Evolutionary conservation across 140 eudicot genomes (phyloP).

Genomic region (Senecio squalidus): DNA sequence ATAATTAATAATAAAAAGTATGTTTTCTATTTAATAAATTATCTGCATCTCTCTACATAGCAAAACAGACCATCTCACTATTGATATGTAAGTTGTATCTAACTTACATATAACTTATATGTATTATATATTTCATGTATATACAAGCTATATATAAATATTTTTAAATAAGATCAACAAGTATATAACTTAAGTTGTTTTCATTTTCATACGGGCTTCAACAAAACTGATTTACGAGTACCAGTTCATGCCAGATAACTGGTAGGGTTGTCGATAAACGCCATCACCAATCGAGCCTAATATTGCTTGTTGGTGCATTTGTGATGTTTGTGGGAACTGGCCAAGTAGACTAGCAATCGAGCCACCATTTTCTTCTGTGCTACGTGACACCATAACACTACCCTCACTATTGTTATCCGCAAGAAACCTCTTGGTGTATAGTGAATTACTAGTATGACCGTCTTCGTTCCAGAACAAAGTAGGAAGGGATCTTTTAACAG

Average conservation of each 20-base stretch:
- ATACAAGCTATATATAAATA: slow-evolving; percentile 21
- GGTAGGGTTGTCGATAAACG: slow-evolving; percentile 45
- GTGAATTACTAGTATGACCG: slow-evolving; percentile 27
- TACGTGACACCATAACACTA: slow-evolving; percentile 14
- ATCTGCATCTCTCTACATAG: slow-evolving; percentile 20
- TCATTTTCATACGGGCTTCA: slow-evolving; percentile 18
- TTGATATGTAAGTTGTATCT: slow-evolving; percentile 7
- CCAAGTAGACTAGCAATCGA: slow-evolving; percentile 36
- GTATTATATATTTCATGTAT: not conserved
- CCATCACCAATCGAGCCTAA: slow-evolving; percentile 58
- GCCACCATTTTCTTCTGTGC: slow-evolving; percentile 25
- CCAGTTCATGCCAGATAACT: slow-evolving; percentile 56
- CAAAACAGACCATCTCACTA: slow-evolving; percentile 15
- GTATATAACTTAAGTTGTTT: slow-evolving; percentile 6
- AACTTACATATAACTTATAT: not conserved
- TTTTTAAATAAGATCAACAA: slow-evolving; percentile 7
- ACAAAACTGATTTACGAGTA: slow-evolving; percentile 36
- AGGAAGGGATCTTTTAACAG: slow-evolving; percentile 36
- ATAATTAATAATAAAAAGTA: not conserved
- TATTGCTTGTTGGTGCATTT: slow-evolving; percentile 47
- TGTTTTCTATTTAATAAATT: slow-evolving; percentile 14
- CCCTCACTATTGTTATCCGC: slow-evolving; percentile 23
- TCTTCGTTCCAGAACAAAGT: slow-evolving; percentile 54
- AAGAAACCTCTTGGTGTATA: slow-evolving; percentile 49
- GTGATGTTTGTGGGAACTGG: slow-evolving; percentile 47